Conservation (phyloP, 768 basidiomycete genomes). For the Obba rivulosa region DNA sequence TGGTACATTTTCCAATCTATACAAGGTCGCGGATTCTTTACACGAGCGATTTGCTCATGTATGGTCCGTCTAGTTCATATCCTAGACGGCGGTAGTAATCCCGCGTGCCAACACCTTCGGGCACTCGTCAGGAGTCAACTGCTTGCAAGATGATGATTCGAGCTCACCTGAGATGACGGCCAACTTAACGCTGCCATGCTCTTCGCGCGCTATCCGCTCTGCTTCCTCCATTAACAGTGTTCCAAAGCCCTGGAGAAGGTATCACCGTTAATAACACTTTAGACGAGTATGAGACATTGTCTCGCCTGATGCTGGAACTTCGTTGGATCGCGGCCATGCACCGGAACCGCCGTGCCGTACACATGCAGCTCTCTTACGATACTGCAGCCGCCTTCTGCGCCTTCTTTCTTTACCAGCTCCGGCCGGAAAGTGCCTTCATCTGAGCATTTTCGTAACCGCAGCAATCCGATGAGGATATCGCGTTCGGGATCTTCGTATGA, state of each 20-base stretch:
- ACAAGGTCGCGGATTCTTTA: slow-evolving; percentile 7
- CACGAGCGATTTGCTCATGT: slow-evolving; percentile 85
- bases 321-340: slow-evolving; percentile 95
- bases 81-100: slow-evolving; percentile 95
- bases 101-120: slow-evolving; percentile 87
- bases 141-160: not conserved
- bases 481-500: slow-evolving; percentile 98
- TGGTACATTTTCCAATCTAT: slow-evolving; percentile 8
- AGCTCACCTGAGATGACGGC: slow-evolving; percentile 91
- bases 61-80: slow-evolving; percentile 93
- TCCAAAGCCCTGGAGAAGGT: slow-evolving; percentile 75
- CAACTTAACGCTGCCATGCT: slow-evolving; percentile 92
- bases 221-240: slow-evolving; percentile 99
- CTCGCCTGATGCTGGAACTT: slow-evolving; percentile 92
- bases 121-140: not conserved
- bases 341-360: slow-evolving; percentile 96
- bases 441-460: slow-evolving; percentile 91
- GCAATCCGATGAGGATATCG: slow-evolving; percentile 91
- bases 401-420: slow-evolving; percentile 68
- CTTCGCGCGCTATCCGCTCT: slow-evolving; percentile 93
- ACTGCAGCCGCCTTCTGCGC: slow-evolving; percentile 74
- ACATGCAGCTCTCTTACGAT: slow-evolving; percentile 96
- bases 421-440: slow-evolving; percentile 96
- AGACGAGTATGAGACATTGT: not conserved
- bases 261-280: not conserved